Conservation (phyloP, 164 flowering plant genomes). For the Magnolia kwangsiensis region DNA sequence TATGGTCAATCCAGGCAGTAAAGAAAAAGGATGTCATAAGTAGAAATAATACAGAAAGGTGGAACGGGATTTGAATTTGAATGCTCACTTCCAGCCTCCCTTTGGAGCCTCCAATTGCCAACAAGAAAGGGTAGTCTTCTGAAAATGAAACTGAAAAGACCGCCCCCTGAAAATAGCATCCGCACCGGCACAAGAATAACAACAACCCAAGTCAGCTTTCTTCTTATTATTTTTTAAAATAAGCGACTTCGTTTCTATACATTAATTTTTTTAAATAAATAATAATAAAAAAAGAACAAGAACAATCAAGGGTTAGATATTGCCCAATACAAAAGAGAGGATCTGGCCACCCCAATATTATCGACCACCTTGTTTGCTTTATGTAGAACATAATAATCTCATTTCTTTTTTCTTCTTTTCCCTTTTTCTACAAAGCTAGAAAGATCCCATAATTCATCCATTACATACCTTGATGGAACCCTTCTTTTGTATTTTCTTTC, state of each 20-base stretch:
- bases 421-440: too few relatives aligned
- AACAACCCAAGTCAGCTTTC: background rate
- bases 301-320: too few relatives aligned
- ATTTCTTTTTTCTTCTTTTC: too few relatives aligned
- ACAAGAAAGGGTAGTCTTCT: slow-evolving; percentile 63
- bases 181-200: background rate
- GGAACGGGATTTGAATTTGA: background rate
- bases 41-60: background rate
- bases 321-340: too few relatives aligned
- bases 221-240: too few relatives aligned
- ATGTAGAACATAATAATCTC: too few relatives aligned
- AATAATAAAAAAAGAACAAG: background rate
- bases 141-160: slow-evolving; percentile 75
- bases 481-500: too few relatives aligned
- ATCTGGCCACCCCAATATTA: too few relatives aligned
- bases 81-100: slow-evolving; percentile 67
- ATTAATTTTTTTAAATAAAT: too few relatives aligned
- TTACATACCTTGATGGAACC: too few relatives aligned
- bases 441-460: too few relatives aligned
- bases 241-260: background rate
- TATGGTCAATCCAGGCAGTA: background rate
- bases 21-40: background rate
- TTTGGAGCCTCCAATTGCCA: slow-evolving; percentile 87
- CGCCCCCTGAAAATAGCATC: slow-evolving; percentile 52
- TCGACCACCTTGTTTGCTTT: too few relatives aligned